A percentile compares a stretch with the other conserved stretches of the same genome.
phyloP scores from a whole-genome alignment of 352 stramenopile species.

The Aphanomyces euteiches region DNA sequence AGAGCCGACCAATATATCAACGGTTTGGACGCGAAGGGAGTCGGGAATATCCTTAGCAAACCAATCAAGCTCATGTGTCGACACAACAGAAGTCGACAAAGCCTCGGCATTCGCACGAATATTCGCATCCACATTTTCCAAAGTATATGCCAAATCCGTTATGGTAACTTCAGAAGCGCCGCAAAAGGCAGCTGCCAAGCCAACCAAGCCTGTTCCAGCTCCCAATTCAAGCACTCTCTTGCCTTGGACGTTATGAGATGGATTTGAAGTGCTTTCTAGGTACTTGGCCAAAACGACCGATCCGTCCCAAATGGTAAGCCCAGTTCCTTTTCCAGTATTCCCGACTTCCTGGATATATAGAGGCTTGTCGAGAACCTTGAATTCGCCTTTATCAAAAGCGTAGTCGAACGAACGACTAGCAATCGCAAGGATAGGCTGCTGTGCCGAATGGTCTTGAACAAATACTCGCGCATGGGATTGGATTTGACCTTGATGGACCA shows the following conservation, averaged over 20 bases:
- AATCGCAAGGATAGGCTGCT: constrained; percentile 15
- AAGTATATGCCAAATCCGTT: constrained; percentile 84
- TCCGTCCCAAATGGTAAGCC: constrained; percentile 88
- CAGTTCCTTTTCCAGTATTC: constrained; percentile 82
- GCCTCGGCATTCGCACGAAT: constrained; percentile 31
- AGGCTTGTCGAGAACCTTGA: constrained; percentile 52
- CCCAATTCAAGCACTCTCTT: constrained; percentile 76
- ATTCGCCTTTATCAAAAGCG: constrained; percentile 39
- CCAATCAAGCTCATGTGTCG: constrained; percentile 58
- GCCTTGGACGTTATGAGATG: constrained; percentile 34
- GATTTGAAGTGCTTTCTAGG: constrained; percentile 54
- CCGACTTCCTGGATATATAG: constrained; percentile 61
- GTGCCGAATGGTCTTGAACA: neutral
- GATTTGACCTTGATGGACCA: constrained; percentile 5
- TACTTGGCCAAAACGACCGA: constrained; percentile 90
- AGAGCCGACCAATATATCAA: constrained; percentile 83
- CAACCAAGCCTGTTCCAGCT: constrained; percentile 80
- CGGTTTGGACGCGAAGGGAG: constrained; percentile 35
- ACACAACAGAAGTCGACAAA: constrained; percentile 7
- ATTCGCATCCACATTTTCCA: constrained; percentile 64
- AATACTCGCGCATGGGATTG: constrained; percentile 23
- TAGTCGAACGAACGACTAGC: constrained; percentile 43
- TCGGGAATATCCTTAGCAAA: constrained; percentile 41
- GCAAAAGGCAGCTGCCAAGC: constrained; percentile 71
- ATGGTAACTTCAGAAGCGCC: constrained; percentile 71